phyloP scores from a whole-genome alignment of 768 basidiomycete genomes.

The Psilocybe tampanensis region DNA sequence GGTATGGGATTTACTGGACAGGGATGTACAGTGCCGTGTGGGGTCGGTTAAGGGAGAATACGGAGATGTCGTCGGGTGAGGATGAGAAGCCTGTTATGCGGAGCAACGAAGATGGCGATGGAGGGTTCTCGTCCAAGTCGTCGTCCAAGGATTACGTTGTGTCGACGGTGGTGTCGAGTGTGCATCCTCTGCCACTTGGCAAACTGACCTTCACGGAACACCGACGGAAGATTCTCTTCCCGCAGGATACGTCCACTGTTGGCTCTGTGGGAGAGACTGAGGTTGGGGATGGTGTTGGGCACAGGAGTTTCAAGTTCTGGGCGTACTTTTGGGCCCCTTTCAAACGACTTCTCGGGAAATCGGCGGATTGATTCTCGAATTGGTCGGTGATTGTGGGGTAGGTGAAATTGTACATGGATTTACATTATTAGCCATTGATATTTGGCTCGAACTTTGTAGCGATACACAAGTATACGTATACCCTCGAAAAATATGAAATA shows the following conservation, averaged over 20 bases:
- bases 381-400: too few relatives aligned
- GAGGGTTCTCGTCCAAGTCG: constrained; percentile 18
- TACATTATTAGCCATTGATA: too few relatives aligned
- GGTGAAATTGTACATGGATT: too few relatives aligned
- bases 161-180: constrained; percentile 23
- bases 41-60: constrained; percentile 23
- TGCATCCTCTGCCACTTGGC: constrained; percentile 25
- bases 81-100: not conserved
- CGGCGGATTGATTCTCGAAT: not conserved
- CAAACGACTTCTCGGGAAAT: constrained; percentile 3
- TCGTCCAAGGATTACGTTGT: constrained; percentile 24
- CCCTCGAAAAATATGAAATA: too few relatives aligned
- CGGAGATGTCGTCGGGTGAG: not conserved
- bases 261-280: not conserved
- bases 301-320: constrained; percentile 9
- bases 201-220: constrained; percentile 31
- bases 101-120: not conserved
- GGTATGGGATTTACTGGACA: constrained; percentile 34
- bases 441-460: too few relatives aligned
- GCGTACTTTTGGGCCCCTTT: not conserved
- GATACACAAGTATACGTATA: too few relatives aligned
- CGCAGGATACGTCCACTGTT: constrained; percentile 11
- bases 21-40: constrained; percentile 30
- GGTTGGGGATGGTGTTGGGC: not conserved
- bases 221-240: constrained; percentile 28